phyloP scores from a whole-genome alignment of 1,284 basidiomycete genomes.

The Cutaneotrichosporon mucoides region DNA sequence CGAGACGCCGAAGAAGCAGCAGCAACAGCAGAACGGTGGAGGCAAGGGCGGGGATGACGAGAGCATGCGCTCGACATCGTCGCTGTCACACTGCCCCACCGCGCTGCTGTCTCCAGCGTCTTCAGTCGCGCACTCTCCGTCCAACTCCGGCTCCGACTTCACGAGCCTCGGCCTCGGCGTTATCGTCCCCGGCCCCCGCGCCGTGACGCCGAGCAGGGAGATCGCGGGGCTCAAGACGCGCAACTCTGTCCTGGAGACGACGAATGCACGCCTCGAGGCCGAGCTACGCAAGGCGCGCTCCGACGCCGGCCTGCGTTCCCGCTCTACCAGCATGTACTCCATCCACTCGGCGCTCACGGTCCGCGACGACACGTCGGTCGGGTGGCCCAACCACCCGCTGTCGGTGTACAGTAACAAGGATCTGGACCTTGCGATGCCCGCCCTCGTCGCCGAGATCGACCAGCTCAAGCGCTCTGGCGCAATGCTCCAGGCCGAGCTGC shows the following conservation, averaged over 20 bases:
- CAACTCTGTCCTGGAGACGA: slow-evolving; percentile 3
- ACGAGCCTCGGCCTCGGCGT: neutral
- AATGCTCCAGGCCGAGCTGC: slow-evolving; percentile 3
- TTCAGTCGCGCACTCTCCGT: neutral
- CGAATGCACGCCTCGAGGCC: slow-evolving; percentile 1
- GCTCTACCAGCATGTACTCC: neutral
- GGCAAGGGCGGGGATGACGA: neutral
- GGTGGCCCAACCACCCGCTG: neutral
- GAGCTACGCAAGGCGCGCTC: neutral
- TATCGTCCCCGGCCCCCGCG: neutral
- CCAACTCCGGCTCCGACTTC: neutral
- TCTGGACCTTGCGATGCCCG: slow-evolving; percentile 2
- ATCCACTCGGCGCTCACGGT: neutral
- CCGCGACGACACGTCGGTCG: neutral
- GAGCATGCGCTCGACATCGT: neutral
- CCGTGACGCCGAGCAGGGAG: neutral
- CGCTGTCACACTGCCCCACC: neutral
- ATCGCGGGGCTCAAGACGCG: neutral
- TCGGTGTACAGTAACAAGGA: neutral
- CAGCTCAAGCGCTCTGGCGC: slow-evolving; percentile 1
- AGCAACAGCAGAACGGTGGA: too few species aligned
- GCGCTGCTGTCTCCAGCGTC: neutral
- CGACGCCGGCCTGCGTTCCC: neutral
- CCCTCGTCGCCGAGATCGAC: slow-evolving; percentile 11
- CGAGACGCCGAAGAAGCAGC: neutral